Conservation (phyloP, 2,329 filamentous ascomycete genomes). For the Rutstroemia sp. region DNA sequence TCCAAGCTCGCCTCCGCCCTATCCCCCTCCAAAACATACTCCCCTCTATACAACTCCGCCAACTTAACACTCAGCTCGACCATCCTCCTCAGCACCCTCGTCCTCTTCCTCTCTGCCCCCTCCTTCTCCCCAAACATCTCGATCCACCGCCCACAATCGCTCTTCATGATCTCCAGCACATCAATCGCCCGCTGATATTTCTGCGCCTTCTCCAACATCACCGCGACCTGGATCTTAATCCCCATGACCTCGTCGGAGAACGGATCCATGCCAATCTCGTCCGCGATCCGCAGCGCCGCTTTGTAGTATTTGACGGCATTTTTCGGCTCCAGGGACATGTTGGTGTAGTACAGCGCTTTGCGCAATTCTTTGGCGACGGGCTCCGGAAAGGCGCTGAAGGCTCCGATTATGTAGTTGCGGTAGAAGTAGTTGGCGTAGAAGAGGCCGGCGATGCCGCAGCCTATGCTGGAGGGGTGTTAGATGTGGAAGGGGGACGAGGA, state of each 20-base stretch:
- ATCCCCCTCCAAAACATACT: constrained; percentile 66
- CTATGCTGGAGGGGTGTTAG: constrained; percentile 17
- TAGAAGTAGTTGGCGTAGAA: constrained; percentile 28
- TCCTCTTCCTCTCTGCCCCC: constrained; percentile 40
- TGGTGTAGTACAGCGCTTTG: constrained; percentile 79
- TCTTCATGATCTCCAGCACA: constrained; percentile 68
- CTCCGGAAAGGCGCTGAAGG: constrained; percentile 55
- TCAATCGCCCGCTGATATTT: constrained; percentile 64
- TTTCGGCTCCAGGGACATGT: constrained; percentile 65
- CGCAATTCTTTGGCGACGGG: constrained; percentile 72
- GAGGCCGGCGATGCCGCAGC: constrained; percentile 19
- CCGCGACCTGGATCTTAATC: constrained; percentile 74
- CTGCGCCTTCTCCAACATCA: constrained; percentile 70
- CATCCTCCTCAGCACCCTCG: constrained; percentile 63
- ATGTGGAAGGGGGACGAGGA: background rate
- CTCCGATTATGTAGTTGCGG: constrained; percentile 28
- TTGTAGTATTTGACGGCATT: constrained; percentile 79
- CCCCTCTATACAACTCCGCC: constrained; percentile 71
- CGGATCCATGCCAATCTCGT: constrained; percentile 71
- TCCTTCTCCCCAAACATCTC: constrained; percentile 46
- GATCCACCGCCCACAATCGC: constrained; percentile 60
- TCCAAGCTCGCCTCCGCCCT: constrained; percentile 68
- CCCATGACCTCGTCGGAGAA: constrained; percentile 89
- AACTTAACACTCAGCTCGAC: constrained; percentile 77
- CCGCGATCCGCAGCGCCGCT: constrained; percentile 66